phyloP scores from a whole-genome alignment of 2,329 filamentous ascomycete species.

The Penicillium sp. region DNA sequence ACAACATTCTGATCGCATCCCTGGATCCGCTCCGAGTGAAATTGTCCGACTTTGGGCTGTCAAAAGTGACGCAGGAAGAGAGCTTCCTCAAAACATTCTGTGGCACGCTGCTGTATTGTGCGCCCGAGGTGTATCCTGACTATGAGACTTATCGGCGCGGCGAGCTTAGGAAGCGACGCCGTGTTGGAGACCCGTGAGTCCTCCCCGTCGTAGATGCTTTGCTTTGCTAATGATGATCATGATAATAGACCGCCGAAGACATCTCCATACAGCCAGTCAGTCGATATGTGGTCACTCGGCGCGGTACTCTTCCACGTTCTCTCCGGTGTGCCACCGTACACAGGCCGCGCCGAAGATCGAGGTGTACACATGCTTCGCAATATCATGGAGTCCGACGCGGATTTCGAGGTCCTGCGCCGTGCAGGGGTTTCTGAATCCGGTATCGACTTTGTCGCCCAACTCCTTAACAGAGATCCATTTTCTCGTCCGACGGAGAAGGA shows the following conservation, averaged over 20 bases:
- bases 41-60: constrained; percentile 92
- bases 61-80: constrained; percentile 86
- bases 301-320: constrained; percentile 86
- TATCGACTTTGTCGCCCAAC: constrained; percentile 69
- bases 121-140: constrained; percentile 91
- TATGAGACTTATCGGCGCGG: constrained; percentile 61
- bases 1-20: constrained; percentile 85
- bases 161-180: constrained; percentile 59
- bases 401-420: constrained; percentile 59
- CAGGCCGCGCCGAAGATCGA: constrained; percentile 68
- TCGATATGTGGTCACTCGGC: constrained; percentile 94
- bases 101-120: constrained; percentile 91
- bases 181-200: constrained; percentile 47
- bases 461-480: constrained; percentile 76
- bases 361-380: constrained; percentile 71
- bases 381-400: constrained; percentile 74
- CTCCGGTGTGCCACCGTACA: constrained; percentile 75
- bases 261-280: constrained; percentile 77
- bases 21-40: constrained; percentile 74
- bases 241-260: constrained; percentile 44
- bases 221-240: constrained; percentile 12
- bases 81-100: constrained; percentile 96
- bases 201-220: neutral
- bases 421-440: constrained; percentile 60
- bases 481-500: constrained; percentile 68